A percentile compares a stretch with the other conserved stretches of the same genome.
These are phyloP conservation scores for Quercus ilex DNA, from an alignment of 306 rosid genomes.

Conservation along the genomic window DNA sequence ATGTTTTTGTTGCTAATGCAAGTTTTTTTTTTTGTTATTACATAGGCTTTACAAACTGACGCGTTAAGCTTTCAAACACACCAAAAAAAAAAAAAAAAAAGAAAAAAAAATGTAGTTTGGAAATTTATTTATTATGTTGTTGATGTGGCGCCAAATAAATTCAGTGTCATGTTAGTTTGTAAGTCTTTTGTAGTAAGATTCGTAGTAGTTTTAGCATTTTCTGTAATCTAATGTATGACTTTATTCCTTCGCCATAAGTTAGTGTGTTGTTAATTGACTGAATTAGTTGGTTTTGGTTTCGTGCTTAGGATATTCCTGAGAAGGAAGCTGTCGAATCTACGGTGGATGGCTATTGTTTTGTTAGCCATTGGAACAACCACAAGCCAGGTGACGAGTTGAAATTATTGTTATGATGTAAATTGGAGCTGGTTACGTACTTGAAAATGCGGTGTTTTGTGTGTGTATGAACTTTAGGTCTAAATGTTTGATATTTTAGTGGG, in stretches of 20 bases:
- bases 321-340: conserved; percentile 80
- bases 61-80: too few relatives aligned
- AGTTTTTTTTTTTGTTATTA: too few relatives aligned
- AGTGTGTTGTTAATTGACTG: neutral
- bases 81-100: too few relatives aligned
- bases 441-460: neutral
- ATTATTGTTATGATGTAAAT: neutral
- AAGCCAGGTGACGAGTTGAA: conserved; percentile 60
- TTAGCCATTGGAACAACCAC: conserved; percentile 97
- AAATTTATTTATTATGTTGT: neutral
- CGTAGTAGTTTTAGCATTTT: too few relatives aligned
- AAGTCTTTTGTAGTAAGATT: too few relatives aligned
- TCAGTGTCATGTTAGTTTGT: too few relatives aligned
- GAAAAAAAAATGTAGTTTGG: neutral
- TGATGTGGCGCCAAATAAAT: too few relatives aligned
- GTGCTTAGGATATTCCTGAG: conserved; percentile 64
- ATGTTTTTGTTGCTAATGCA: too few relatives aligned
- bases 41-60: too few relatives aligned
- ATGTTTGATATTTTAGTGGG: too few relatives aligned
- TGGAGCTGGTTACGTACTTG: neutral
- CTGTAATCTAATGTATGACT: too few relatives aligned
- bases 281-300: neutral
- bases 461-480: neutral
- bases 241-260: too few relatives aligned
- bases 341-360: conserved; percentile 80